Evolutionary conservation across 805 yeast species (phyloP), one percentile per base, ranked within the genome.

Genomic region (Candida suzukii): DNA sequence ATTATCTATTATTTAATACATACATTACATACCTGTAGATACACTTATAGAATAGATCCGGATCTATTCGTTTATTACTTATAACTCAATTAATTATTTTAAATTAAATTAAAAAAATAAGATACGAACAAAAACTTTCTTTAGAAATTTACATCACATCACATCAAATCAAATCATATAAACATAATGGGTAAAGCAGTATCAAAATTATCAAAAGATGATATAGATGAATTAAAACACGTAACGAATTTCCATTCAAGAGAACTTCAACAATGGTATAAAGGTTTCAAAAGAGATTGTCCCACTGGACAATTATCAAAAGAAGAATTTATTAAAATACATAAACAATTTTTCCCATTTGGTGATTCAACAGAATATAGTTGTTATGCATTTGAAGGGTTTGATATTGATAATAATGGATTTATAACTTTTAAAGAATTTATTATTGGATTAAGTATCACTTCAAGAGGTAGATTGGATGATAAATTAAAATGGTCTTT

Each of bases 231-330:
- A 41, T 74, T 93, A 44, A 84, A 83, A 58, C 81, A 78, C 56
- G 83, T 88, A 20, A 93, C 99, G 0, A 83, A 88, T 54, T 93
- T 93, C 57, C 96, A 91, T 56, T 79, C 90, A 41, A 73, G 96
- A 48, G 99, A 93, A 58, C 74, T 93, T 35, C 98, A 93, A 61
- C 99, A 91, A 58, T 93, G 99, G 99, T 91, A 91, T 58, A 91
- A 91, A 58, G 98, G 98, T 2, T 93, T 93, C 53, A 68, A 83
- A 33, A 74, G 96, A 56, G 99, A 93, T 60, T 91, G 96, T 59
- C 97, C 97, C 1, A 71, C 78, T 27, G 98, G 98, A 1, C 90
- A 83, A 58, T 69, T 93, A 22, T 78, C 88, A 3, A 83, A 82
- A 54, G 86, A 83, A 37, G 98, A 93, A 56, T 88, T 93, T 60